A percentile compares a stretch with the other conserved stretches of the same genome.
Evolutionary conservation across 169 alveolate species (phyloP).

Genomic region (Eimeria zaria): DNA sequence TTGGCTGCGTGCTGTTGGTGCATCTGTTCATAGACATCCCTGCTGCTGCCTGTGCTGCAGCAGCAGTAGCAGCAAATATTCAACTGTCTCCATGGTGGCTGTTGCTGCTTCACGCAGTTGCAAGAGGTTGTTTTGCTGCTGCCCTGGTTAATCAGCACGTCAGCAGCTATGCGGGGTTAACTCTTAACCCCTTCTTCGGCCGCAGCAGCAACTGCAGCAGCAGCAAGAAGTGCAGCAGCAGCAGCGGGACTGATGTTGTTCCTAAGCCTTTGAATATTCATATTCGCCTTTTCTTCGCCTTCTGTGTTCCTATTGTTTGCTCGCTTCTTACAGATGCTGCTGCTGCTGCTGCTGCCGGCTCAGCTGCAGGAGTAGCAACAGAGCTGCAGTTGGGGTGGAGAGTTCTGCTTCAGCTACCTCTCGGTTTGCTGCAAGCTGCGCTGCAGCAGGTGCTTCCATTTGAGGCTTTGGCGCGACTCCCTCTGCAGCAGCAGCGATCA

Average conservation of each 20-base stretch:
- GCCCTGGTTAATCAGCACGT: slow-evolving; percentile 37
- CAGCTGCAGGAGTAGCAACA: not conserved
- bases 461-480: not conserved
- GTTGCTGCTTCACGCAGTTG: slow-evolving; percentile 65
- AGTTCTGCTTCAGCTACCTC: not conserved
- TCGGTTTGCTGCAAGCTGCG: slow-evolving; percentile 18
- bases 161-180: not conserved
- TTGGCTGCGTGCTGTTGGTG: slow-evolving; percentile 32
- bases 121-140: slow-evolving; percentile 64
- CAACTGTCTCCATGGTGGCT: slow-evolving; percentile 56
- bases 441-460: slow-evolving; percentile 53
- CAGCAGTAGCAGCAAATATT: not conserved
- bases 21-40: slow-evolving; percentile 17
- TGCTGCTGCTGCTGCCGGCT: not conserved
- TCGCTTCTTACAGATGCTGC: slow-evolving; percentile 25
- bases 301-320: not conserved
- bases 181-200: not conserved
- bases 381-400: slow-evolving; percentile 5
- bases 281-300: slow-evolving; percentile 5
- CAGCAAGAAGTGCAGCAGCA: slow-evolving; percentile 48
- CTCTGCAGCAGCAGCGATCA: slow-evolving; percentile 31
- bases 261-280: slow-evolving; percentile 8
- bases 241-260: not conserved
- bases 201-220: slow-evolving; percentile 36
- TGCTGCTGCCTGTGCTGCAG: slow-evolving; percentile 25